Evolutionary conservation across 164 flowering plant genomes (phyloP).

Genomic region (Chimonanthus praecox): DNA sequence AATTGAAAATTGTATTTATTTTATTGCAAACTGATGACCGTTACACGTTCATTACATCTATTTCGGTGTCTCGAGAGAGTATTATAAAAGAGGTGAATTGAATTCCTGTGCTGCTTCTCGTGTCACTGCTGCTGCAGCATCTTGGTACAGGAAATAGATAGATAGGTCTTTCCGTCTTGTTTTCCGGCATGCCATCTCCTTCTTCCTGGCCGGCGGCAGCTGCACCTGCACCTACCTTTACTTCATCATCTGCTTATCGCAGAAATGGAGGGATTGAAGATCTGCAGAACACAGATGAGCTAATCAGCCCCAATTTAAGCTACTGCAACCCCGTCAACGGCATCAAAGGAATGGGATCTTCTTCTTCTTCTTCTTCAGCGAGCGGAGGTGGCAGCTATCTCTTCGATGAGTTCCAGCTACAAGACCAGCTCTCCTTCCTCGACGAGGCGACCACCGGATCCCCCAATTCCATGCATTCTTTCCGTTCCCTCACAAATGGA

Average conservation of each 20-base stretch:
- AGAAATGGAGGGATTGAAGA: constrained; percentile 9
- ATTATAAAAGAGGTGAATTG: too few relatives aligned
- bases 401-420: constrained; percentile 44
- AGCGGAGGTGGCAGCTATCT: constrained; percentile 17
- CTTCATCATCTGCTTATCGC: constrained; percentile 11
- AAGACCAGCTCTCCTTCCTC: constrained; percentile 55
- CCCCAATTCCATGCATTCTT: background rate
- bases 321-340: constrained; percentile 34
- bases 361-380: constrained; percentile 11
- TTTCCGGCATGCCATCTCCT: too few relatives aligned
- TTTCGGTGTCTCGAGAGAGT: too few relatives aligned
- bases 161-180: too few relatives aligned
- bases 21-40: too few relatives aligned
- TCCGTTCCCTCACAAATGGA: background rate
- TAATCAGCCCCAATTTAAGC: constrained; percentile 10
- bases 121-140: too few relatives aligned
- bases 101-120: too few relatives aligned
- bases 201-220: too few relatives aligned
- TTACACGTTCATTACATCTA: too few relatives aligned
- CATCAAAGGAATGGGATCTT: background rate
- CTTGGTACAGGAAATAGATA: too few relatives aligned
- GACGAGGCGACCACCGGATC: constrained; percentile 20
- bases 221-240: too few relatives aligned
- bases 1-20: too few relatives aligned
- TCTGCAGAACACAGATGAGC: constrained; percentile 29